These are phyloP conservation scores for Bipolaris zeicola DNA, from an alignment of 2,329 filamentous ascomycete species.

Conservation along the genomic window DNA sequence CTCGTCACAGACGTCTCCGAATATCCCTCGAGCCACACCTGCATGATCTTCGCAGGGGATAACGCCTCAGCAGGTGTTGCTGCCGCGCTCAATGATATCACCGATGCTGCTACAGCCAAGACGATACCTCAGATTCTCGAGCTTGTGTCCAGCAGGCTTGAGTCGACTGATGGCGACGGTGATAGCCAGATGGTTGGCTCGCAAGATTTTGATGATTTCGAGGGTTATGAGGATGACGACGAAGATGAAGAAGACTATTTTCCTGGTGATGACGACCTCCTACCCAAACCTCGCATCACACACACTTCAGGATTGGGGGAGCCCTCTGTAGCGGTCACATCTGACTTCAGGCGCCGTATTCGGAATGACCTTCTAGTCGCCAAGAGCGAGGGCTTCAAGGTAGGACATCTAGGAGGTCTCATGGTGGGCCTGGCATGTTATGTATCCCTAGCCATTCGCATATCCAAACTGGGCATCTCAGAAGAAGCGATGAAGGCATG, in stretches of 20 bases:
- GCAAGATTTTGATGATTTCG: conserved; percentile 40
- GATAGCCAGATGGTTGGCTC: conserved; percentile 52
- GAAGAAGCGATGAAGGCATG: conserved; percentile 78
- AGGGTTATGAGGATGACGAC: conserved; percentile 27
- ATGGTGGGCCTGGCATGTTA: conserved; percentile 56
- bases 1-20: conserved; percentile 59
- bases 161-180: conserved; percentile 48
- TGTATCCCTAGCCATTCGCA: conserved; percentile 71
- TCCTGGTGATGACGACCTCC: conserved; percentile 49
- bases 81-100: conserved; percentile 52
- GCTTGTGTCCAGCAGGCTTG: conserved; percentile 49
- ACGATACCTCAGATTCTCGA: conserved; percentile 57
- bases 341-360: conserved; percentile 51
- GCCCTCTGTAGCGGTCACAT: conserved; percentile 29
- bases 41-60: conserved; percentile 61
- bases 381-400: conserved; percentile 70
- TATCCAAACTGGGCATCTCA: conserved; percentile 73
- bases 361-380: conserved; percentile 65
- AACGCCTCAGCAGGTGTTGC: conserved; percentile 52
- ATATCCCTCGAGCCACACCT: conserved; percentile 65
- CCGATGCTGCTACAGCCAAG: conserved; percentile 52
- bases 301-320: conserved; percentile 6
- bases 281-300: conserved; percentile 34
- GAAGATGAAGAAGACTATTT: conserved; percentile 37
- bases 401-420: conserved; percentile 66